Evolutionary conservation across 2,329 filamentous ascomycete species (phyloP).

Genomic region (Epichloe typhina): DNA sequence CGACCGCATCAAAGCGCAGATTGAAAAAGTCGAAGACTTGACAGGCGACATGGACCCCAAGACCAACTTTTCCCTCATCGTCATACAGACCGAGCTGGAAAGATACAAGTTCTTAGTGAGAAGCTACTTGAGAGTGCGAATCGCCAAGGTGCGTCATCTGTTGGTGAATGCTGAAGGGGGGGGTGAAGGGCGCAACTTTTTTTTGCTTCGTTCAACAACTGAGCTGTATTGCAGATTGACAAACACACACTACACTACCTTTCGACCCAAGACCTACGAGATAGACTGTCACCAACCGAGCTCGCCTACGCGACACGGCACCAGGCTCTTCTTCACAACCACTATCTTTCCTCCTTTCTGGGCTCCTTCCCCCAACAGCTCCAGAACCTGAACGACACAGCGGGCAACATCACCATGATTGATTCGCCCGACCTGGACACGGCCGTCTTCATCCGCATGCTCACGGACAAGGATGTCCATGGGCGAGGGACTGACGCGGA

Average conservation of each 20-base stretch:
- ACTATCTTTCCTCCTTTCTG: conserved; percentile 79
- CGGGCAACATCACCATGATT: conserved; percentile 84
- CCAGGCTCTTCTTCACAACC: conserved; percentile 68
- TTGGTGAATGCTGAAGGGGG: neutral
- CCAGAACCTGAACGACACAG: conserved; percentile 79
- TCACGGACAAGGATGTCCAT: conserved; percentile 45
- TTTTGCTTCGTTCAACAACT: neutral
- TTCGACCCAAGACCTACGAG: conserved; percentile 37
- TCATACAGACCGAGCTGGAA: conserved; percentile 93
- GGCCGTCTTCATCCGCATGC: conserved; percentile 71
- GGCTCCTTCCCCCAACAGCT: conserved; percentile 65
- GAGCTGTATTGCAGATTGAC: conserved; percentile 46
- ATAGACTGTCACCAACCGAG: conserved; percentile 64
- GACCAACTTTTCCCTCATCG: conserved; percentile 84
- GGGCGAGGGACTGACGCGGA: conserved; percentile 53
- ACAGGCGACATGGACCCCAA: conserved; percentile 79
- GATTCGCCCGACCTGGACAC: conserved; percentile 71
- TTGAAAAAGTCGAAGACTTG: conserved; percentile 60
- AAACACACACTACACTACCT: conserved; percentile 64
- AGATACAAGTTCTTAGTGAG: conserved; percentile 85
- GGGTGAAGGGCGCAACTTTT: neutral
- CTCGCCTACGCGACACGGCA: conserved; percentile 73
- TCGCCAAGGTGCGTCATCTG: conserved; percentile 57
- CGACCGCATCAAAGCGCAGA: conserved; percentile 55
- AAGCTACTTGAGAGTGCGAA: conserved; percentile 68